Evolutionary conservation across 306 rosid species (phyloP), one percentile per base, ranked within the genome.

Genomic region (Glycine tomentella): DNA sequence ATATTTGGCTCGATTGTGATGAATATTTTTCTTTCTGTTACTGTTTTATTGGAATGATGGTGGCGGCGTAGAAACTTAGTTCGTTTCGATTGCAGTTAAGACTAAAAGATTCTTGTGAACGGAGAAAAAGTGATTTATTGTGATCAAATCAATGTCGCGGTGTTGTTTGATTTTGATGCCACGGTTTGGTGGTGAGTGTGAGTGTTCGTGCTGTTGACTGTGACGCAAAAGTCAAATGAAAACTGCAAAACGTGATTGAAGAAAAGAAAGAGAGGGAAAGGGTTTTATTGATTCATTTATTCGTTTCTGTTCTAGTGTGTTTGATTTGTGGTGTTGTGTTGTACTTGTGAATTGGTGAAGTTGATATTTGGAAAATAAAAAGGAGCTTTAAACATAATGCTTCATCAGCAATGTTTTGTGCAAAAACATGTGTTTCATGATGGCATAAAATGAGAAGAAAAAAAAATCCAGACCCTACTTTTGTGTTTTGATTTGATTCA

Each of bases 241-340:
- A 51, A 51, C 8, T 5, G 14, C 3, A 51, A 51, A 51, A 51
- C 57, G 14, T n/a, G 15, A 5, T 51, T 51, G 17, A 51, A 51
- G 7, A 14, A 11, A 14, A n/a, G n/a, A n/a, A n/a, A 8, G n/a
- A 16, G 48, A 53, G 82, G 64, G 55, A 55, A 55, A 73, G 3
- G 15, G 76, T 3, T 16, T 63, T 76, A 4, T 34, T 75, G 8
- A 20, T 79, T 10, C 33, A 4, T 57, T 57, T 13, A 25, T 70
- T 75, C 11, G 52, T 16, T 56, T 73, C 12, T 78, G 34, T 44
- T 53, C 46, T 71, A 4, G 36, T 79, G 16, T 49, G 48, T 56
- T 72, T 34, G 50, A 16, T 56, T 83, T 42, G 69, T 50, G 16
- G 74, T 62, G 10, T 40, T 62, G 17, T 59, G 17, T 7, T 6